Conservation (phyloP, 208 protist species). For the Naegleria fowleri region DNA sequence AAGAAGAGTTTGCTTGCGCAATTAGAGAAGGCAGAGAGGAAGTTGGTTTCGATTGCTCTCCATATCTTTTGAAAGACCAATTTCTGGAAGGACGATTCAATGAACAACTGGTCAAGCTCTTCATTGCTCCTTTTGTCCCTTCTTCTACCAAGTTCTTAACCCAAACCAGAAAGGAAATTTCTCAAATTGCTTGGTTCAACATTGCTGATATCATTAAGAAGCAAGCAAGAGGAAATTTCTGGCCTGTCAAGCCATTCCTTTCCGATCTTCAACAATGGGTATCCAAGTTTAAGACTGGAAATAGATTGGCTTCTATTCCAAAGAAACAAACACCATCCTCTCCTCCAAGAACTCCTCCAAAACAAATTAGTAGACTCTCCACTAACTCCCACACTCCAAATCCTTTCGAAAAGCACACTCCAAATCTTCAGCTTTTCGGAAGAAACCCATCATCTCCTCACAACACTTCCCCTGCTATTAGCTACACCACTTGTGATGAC, state of each 20-base stretch:
- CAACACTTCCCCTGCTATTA: neutral
- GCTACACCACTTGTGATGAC: neutral
- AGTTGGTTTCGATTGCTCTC: constrained; percentile 32
- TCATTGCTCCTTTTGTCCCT: neutral
- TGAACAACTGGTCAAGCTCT: constrained; percentile 16
- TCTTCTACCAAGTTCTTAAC: neutral
- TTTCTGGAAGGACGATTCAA: neutral
- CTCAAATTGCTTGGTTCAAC: neutral
- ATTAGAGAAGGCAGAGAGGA: constrained; percentile 33
- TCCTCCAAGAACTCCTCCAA: neutral
- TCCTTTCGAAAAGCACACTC: constrained; percentile 2
- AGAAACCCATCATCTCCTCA: neutral
- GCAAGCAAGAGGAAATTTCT: neutral
- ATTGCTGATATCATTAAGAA: neutral
- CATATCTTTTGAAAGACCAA: neutral
- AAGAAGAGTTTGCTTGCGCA: constrained; percentile 31
- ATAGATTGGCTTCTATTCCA: neutral
- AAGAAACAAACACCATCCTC: neutral
- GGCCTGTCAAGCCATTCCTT: neutral
- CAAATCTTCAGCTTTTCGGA: neutral
- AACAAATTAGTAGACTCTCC: neutral
- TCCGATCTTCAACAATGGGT: neutral
- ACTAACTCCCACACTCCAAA: neutral
- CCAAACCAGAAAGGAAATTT: constrained; percentile 27
- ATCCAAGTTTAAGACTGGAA: neutral